Conservation (phyloP, 148 eudicot genomes). For the Chenopodium quinoa region DNA sequence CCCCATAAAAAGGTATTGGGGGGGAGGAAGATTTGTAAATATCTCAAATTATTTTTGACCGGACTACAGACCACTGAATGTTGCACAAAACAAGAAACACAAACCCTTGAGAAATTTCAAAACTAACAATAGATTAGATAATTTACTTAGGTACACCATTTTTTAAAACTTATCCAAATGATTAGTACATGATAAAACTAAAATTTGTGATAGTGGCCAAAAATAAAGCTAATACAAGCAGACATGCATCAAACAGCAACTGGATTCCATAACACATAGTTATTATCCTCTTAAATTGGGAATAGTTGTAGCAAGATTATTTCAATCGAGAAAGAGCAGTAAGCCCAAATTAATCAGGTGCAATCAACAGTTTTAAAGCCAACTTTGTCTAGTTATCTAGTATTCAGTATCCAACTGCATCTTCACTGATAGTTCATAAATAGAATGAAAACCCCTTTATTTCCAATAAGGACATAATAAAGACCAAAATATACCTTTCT, state of each 20-base stretch:
- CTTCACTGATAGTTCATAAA: neutral
- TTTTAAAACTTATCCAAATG: neutral
- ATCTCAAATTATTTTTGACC: neutral
- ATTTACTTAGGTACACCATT: neutral
- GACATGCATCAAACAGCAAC: neutral
- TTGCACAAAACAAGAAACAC: neutral
- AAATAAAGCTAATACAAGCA: no score
- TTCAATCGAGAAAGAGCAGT: neutral
- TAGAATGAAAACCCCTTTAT: neutral
- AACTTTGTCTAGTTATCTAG: neutral
- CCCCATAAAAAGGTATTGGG: neutral
- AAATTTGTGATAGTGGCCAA: no score
- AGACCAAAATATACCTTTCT: constrained; percentile 58
- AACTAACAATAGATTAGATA: neutral
- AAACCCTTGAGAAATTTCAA: neutral
- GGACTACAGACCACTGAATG: neutral
- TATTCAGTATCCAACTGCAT: neutral
- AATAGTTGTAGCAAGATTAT: neutral
- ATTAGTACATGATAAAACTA: neutral
- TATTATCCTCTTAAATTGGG: neutral
- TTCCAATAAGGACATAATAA: neutral
- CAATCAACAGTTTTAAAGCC: neutral
- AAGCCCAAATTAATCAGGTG: neutral
- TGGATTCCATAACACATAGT: neutral
- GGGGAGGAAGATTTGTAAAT: no score